A percentile compares a stretch with the other conserved stretches of the same genome.
Conservation (phyloP, 192 early-diverging fungal species). For the Gonapodya sp. region DNA sequence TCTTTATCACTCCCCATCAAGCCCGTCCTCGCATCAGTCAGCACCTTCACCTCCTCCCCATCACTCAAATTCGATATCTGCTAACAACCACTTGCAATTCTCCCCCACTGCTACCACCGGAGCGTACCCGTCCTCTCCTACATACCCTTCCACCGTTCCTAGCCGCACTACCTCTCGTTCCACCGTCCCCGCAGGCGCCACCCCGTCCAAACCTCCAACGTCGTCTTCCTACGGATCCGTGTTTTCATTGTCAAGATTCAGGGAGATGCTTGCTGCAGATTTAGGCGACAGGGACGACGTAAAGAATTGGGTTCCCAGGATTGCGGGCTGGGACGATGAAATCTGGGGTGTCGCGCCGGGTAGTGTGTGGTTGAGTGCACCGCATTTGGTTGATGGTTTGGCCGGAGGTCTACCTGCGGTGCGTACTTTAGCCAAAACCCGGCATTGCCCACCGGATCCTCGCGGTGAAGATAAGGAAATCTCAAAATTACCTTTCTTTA, state of each 20-base stretch:
- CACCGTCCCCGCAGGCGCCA: background rate
- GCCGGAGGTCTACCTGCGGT: background rate
- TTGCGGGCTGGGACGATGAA: background rate
- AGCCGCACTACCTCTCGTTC: background rate
- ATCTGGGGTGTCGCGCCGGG: background rate
- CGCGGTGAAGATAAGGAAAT: too few relatives aligned
- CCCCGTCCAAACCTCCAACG: background rate
- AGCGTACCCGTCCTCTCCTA: background rate
- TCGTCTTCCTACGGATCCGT: background rate
- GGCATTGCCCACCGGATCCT: too few relatives aligned
- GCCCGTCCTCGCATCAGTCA: too few relatives aligned
- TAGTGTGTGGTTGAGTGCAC: background rate
- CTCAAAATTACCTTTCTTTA: background rate
- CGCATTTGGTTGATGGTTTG: background rate
- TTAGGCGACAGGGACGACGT: background rate
- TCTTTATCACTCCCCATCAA: too few relatives aligned
- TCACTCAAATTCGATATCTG: too few relatives aligned
- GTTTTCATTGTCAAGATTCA: background rate
- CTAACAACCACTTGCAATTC: too few relatives aligned
- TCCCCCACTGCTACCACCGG: too few relatives aligned
- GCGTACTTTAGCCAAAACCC: background rate
- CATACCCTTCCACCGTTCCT: background rate
- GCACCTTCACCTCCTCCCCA: too few relatives aligned
- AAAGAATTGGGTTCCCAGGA: background rate
- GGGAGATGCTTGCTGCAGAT: background rate